Evolutionary conservation across 2,329 filamentous ascomycete species (phyloP).

Genomic region (Ascochyta fabae): DNA sequence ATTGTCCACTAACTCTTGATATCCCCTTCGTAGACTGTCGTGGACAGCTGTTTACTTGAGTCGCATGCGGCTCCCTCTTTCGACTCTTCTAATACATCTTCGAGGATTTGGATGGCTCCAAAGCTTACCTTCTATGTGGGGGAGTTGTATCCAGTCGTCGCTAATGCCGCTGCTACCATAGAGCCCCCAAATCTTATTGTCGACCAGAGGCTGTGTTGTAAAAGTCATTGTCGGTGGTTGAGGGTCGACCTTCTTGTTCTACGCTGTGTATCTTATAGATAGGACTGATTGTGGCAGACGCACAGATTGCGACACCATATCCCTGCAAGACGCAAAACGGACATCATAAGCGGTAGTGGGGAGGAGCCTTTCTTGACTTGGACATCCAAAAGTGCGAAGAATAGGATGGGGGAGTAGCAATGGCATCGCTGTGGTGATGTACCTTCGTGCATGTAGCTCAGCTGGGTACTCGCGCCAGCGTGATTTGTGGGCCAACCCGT

Average conservation of each 20-base stretch:
- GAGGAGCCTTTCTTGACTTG: background rate
- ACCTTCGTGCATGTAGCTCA: background rate
- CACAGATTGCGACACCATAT: constrained; percentile 2
- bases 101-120: too few relatives aligned
- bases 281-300: background rate
- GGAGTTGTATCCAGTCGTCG: background rate
- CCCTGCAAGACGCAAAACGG: constrained; percentile 5
- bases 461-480: constrained; percentile 11
- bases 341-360: background rate
- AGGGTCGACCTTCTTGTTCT: background rate
- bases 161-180: background rate
- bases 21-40: background rate
- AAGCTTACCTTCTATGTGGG: background rate
- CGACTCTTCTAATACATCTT: background rate
- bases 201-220: background rate
- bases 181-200: background rate
- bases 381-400: background rate
- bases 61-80: background rate
- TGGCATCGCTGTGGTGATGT: constrained; percentile 1
- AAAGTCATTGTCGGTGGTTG: background rate
- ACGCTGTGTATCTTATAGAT: background rate
- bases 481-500: background rate
- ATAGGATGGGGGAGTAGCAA: background rate
- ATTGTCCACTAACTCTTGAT: too few relatives aligned
- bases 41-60: background rate